phyloP scores from a whole-genome alignment of 2,329 filamentous ascomycete genomes.

The Dendryphion nanum region DNA sequence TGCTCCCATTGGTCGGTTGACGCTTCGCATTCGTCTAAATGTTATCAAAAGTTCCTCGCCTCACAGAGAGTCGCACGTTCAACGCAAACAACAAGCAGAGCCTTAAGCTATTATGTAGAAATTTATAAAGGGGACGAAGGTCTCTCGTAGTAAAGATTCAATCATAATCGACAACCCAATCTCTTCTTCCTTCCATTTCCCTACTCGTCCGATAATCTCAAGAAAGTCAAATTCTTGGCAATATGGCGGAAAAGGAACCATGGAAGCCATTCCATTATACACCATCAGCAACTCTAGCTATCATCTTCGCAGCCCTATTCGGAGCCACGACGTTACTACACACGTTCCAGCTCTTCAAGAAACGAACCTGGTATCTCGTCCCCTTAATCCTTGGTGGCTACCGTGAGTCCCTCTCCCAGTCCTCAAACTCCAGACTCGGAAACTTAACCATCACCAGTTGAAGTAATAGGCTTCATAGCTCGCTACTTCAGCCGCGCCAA shows the following conservation, averaged over 20 bases:
- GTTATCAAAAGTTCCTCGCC: too few species aligned
- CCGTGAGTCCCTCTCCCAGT: conserved; percentile 36
- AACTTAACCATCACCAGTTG: conserved; percentile 37
- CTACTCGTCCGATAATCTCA: too few species aligned
- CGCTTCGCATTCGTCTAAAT: too few species aligned
- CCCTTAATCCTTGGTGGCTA: conserved; percentile 51
- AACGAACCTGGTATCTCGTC: conserved; percentile 51
- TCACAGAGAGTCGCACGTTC: too few species aligned
- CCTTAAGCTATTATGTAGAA: too few species aligned
- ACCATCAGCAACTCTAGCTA: conserved; percentile 46
- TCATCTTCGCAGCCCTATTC: conserved; percentile 50
- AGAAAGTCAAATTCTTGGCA: too few species aligned
- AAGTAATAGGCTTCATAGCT: conserved; percentile 52
- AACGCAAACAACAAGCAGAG: too few species aligned
- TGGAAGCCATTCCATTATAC: conserved; percentile 36
- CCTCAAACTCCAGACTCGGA: background rate
- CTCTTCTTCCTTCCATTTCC: too few species aligned
- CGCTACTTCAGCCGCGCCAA: conserved; percentile 43
- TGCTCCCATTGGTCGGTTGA: too few species aligned
- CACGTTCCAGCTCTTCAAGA: conserved; percentile 41
- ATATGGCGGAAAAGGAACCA: background rate
- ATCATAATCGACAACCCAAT: too few species aligned
- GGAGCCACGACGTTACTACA: conserved; percentile 41
- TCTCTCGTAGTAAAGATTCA: too few species aligned
- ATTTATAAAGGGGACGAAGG: too few species aligned